Percentiles rank a stretch among this genome's conserved stretches.
Conservation (phyloP, 805 yeast species). For the Sungouiella thailandica region DNA sequence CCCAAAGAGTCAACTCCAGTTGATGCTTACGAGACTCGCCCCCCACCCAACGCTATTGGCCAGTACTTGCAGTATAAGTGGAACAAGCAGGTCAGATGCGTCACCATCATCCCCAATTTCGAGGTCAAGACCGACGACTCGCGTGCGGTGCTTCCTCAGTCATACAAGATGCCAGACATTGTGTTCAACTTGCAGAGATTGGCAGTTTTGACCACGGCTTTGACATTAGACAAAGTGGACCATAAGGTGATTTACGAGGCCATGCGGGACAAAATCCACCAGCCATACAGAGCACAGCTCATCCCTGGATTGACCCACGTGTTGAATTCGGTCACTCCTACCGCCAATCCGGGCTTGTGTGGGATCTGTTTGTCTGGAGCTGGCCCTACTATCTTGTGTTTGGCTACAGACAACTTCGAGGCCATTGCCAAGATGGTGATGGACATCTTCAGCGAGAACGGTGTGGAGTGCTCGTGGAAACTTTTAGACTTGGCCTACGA, state of each 20-base stretch:
- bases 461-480: constrained; percentile 75
- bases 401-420: constrained; percentile 87
- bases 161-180: constrained; percentile 74
- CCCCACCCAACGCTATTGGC: constrained; percentile 84
- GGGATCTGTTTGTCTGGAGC: constrained; percentile 98
- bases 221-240: constrained; percentile 79
- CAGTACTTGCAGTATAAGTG: constrained; percentile 81
- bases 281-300: constrained; percentile 89
- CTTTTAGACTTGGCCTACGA: constrained; percentile 81
- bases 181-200: constrained; percentile 91
- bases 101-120: constrained; percentile 89
- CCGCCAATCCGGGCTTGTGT: constrained; percentile 74
- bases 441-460: constrained; percentile 57
- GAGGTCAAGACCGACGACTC: constrained; percentile 92
- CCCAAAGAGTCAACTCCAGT: constrained; percentile 70
- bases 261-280: constrained; percentile 96
- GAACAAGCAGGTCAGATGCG: constrained; percentile 77
- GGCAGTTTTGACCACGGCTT: constrained; percentile 87
- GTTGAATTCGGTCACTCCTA: constrained; percentile 73
- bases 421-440: constrained; percentile 75
- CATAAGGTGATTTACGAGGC: constrained; percentile 83
- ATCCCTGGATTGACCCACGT: constrained; percentile 90
- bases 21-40: constrained; percentile 25
- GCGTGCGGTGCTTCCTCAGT: constrained; percentile 81
- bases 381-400: constrained; percentile 92